phyloP scores from a whole-genome alignment of 1,284 basidiomycete species.

The Puccinia triticina region DNA sequence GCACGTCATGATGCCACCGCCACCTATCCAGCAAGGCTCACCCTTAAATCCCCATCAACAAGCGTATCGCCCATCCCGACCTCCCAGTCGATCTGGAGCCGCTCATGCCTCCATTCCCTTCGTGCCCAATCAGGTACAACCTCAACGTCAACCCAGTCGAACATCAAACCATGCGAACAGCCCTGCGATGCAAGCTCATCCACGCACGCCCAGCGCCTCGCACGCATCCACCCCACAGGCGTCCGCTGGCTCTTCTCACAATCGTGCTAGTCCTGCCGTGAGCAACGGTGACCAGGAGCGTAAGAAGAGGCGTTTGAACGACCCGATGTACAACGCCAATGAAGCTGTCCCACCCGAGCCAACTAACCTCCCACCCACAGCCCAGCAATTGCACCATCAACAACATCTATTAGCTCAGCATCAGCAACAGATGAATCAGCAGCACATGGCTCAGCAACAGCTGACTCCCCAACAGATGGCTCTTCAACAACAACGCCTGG shows the following conservation, averaged over 20 bases:
- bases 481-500: conserved; percentile 22
- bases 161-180: conserved; percentile 45
- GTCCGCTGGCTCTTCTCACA: conserved; percentile 28
- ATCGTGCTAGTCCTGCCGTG: conserved; percentile 38
- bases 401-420: not conserved
- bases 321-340: not conserved
- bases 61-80: conserved; percentile 44
- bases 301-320: conserved; percentile 47
- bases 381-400: conserved; percentile 18
- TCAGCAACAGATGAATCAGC: not conserved
- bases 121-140: conserved; percentile 21
- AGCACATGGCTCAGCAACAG: no score
- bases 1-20: conserved; percentile 48
- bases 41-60: conserved; percentile 40
- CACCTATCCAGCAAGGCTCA: conserved; percentile 34
- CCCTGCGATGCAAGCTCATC: conserved; percentile 34
- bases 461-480: conserved; percentile 14
- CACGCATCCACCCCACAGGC: conserved; percentile 42
- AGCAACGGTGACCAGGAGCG: conserved; percentile 45
- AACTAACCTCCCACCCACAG: not conserved
- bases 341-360: not conserved
- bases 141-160: conserved; percentile 42
- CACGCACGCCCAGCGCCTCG: conserved; percentile 36
- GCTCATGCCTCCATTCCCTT: conserved; percentile 41
- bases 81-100: conserved; percentile 38